These are phyloP conservation scores for Tetrahymena thermophila DNA, from an alignment of 73 alveolate genomes.

Conservation along the genomic window DNA sequence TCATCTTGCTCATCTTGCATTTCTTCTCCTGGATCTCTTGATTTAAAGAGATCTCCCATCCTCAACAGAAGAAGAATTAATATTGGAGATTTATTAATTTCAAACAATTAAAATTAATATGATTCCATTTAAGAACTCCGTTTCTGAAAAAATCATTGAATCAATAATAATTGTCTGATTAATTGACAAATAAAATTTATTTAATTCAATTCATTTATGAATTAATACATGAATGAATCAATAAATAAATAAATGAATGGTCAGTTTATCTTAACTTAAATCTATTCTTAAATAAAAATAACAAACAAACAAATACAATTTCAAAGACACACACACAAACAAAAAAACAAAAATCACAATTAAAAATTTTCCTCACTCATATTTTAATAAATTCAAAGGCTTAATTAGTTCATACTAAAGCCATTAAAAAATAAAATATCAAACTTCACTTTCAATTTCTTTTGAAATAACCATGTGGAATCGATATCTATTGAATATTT, in stretches of 20 bases:
- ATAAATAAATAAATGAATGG: no score
- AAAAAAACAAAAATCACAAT: no score
- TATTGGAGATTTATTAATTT: neutral
- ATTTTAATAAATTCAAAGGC: neutral
- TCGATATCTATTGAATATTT: neutral
- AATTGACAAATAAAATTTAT: neutral
- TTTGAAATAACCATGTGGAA: neutral
- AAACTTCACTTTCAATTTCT: neutral
- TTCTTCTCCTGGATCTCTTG: slow-evolving; percentile 1
- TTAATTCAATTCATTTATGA: no score
- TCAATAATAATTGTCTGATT: neutral
- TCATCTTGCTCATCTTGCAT: neutral
- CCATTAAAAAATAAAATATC: neutral
- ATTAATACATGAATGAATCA: no score
- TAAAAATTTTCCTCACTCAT: neutral
- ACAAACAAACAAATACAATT: neutral
- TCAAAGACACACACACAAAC: no score
- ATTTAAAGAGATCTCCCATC: neutral
- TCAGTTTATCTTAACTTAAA: neutral
- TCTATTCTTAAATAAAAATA: neutral
- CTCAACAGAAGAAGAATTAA: neutral
- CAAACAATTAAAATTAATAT: neutral
- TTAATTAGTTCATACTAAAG: neutral
- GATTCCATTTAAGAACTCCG: neutral
- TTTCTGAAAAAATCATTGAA: neutral